Evolutionary conservation across 2,329 filamentous ascomycete genomes (phyloP).

Genomic region (Aureobasidium sp.): DNA sequence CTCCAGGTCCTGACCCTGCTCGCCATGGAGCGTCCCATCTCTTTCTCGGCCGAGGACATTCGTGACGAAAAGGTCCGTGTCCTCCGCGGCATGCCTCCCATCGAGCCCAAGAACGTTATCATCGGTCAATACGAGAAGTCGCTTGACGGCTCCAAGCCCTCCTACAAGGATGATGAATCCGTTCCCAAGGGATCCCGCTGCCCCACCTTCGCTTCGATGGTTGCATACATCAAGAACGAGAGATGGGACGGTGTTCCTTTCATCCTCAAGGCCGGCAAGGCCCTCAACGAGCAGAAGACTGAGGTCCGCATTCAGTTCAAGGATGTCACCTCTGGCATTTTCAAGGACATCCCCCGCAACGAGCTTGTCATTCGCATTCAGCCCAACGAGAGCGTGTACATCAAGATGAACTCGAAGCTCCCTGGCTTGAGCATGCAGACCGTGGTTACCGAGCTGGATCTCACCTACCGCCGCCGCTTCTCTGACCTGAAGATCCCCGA

Average conservation of each 20-base stretch:
- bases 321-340: constrained; percentile 97
- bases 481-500: constrained; percentile 99
- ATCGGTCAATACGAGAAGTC: constrained; percentile 98
- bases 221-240: constrained; percentile 99
- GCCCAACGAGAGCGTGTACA: constrained; percentile 98
- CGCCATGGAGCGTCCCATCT: constrained; percentile 97
- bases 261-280: constrained; percentile 98
- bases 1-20: constrained; percentile 93
- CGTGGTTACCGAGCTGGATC: constrained; percentile 93
- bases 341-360: constrained; percentile 99
- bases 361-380: constrained; percentile 99
- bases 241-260: constrained; percentile 98
- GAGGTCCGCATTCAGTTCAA: constrained; percentile 99
- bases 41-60: constrained; percentile 96
- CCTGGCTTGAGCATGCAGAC: constrained; percentile 99
- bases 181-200: constrained; percentile 96
- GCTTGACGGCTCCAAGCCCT: constrained; percentile 89
- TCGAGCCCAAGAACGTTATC: constrained; percentile 99
- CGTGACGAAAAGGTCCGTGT: constrained; percentile 98
- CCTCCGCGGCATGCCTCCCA: constrained; percentile 82
- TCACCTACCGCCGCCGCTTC: constrained; percentile 96
- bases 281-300: constrained; percentile 98
- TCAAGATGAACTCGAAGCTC: constrained; percentile 99
- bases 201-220: constrained; percentile 95
- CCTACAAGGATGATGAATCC: constrained; percentile 98